Evolutionary conservation across 164 flowering plant species (phyloP).

Genomic region (Taxillus chinensis): DNA sequence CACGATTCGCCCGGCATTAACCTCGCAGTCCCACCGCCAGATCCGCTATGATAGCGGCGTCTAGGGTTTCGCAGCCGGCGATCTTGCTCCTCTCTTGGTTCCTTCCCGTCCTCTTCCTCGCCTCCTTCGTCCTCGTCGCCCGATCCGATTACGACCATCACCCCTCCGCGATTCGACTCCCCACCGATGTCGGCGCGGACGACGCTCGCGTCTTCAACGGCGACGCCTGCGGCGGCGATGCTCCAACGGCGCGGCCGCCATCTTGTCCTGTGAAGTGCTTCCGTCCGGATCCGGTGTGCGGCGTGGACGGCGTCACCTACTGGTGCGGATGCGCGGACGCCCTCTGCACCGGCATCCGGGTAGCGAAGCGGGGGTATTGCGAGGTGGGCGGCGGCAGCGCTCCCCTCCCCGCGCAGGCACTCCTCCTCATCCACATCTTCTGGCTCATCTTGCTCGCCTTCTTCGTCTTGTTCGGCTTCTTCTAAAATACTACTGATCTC

Average conservation of each 20-base stretch:
- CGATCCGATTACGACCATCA: background rate
- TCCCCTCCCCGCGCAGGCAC: slow-evolving; percentile 42
- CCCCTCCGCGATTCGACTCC: background rate
- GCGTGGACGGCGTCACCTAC: slow-evolving; percentile 57
- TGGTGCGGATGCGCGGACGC: slow-evolving; percentile 72
- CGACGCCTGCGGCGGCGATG: slow-evolving; percentile 13
- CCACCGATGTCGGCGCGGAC: background rate
- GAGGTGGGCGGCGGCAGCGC: slow-evolving; percentile 36
- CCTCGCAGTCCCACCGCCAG: too few relatives aligned
- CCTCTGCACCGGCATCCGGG: slow-evolving; percentile 33
- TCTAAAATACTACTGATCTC: slow-evolving; percentile 15
- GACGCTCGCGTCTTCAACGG: background rate
- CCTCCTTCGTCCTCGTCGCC: background rate
- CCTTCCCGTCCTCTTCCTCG: too few relatives aligned
- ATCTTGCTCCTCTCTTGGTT: too few relatives aligned
- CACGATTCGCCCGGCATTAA: too few relatives aligned
- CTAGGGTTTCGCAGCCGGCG: too few relatives aligned
- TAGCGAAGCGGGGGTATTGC: slow-evolving; percentile 44
- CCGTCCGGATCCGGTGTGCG: slow-evolving; percentile 62
- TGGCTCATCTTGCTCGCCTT: slow-evolving; percentile 55
- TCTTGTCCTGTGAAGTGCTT: slow-evolving; percentile 54
- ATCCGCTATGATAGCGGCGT: too few relatives aligned
- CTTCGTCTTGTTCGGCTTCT: slow-evolving; percentile 45
- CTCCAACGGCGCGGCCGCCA: slow-evolving; percentile 8
- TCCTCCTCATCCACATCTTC: slow-evolving; percentile 50